Conservation (phyloP, 2,329 filamentous ascomycete species). For the Aspergillus thermomutatus region DNA sequence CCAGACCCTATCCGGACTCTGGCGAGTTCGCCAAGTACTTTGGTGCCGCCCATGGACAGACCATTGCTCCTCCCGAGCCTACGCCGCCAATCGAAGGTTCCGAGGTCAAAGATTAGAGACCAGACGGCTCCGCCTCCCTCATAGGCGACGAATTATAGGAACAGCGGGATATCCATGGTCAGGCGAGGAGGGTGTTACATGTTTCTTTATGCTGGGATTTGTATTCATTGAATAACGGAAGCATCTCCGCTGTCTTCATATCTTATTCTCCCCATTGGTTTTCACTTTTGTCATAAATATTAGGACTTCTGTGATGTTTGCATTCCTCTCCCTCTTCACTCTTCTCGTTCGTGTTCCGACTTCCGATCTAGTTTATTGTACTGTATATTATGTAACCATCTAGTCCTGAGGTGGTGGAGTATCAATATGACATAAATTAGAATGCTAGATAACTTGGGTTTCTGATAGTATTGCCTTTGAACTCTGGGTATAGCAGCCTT, state of each 20-base stretch:
- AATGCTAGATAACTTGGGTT: not conserved
- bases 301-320: constrained; percentile 16
- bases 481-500: not conserved
- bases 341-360: not conserved
- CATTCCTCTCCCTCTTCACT: constrained; percentile 6
- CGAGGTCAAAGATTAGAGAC: constrained; percentile 37
- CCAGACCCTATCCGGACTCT: constrained; percentile 76
- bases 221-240: constrained; percentile 27
- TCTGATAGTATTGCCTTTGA: not conserved
- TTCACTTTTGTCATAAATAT: constrained; percentile 22
- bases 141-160: constrained; percentile 2
- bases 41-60: constrained; percentile 49
- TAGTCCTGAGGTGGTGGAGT: not conserved
- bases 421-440: not conserved
- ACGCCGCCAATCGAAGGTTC: constrained; percentile 41
- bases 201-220: constrained; percentile 14
- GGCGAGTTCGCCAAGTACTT: constrained; percentile 97
- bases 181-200: not conserved
- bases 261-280: constrained; percentile 16
- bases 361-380: constrained; percentile 18
- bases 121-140: constrained; percentile 29
- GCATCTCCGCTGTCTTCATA: constrained; percentile 24
- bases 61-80: constrained; percentile 51
- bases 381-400: constrained; percentile 22
- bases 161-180: not conserved